These are phyloP conservation scores for Candida nonsorbophila DNA, from an alignment of 805 yeast genomes.

Conservation along the genomic window DNA sequence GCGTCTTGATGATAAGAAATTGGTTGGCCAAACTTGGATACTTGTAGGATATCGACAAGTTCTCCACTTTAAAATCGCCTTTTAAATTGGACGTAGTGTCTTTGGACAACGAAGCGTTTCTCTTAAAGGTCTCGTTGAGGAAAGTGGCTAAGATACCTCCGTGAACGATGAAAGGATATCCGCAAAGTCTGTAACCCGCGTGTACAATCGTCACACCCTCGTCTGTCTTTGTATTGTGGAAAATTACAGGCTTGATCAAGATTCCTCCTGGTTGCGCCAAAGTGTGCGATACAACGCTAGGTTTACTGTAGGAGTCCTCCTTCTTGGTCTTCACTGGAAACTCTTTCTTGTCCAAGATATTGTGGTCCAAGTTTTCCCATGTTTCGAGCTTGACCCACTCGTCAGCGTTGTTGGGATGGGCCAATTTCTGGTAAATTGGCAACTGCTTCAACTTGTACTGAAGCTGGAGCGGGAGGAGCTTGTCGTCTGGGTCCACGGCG, in stretches of 20 bases:
- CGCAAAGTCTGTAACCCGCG: slow-evolving; percentile 73
- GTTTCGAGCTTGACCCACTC: slow-evolving; percentile 40
- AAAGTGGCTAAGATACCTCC: slow-evolving; percentile 86
- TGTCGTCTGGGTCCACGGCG: slow-evolving; percentile 14
- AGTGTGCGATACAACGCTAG: slow-evolving; percentile 33
- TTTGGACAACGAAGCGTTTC: slow-evolving; percentile 41
- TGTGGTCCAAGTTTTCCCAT: slow-evolving; percentile 40
- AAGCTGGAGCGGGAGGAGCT: slow-evolving; percentile 31
- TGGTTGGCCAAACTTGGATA: slow-evolving; percentile 77
- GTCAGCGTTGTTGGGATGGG: slow-evolving; percentile 38
- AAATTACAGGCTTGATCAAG: slow-evolving; percentile 66
- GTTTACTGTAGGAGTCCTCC: slow-evolving; percentile 12
- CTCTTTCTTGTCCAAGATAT: slow-evolving; percentile 23
- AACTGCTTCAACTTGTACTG: slow-evolving; percentile 44
- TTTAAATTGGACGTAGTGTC: slow-evolving; percentile 28
- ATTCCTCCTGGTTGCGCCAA: slow-evolving; percentile 75
- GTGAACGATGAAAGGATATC: slow-evolving; percentile 83
- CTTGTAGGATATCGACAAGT: slow-evolving; percentile 49
- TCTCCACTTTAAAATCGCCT: slow-evolving; percentile 45
- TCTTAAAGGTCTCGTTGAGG: slow-evolving; percentile 68
- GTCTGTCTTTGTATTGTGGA: slow-evolving; percentile 48
- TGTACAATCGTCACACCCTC: slow-evolving; percentile 68
- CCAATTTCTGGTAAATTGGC: slow-evolving; percentile 47
- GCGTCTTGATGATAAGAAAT: slow-evolving; percentile 61
- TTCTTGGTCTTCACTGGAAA: slow-evolving; percentile 4